A percentile compares a stretch with the other conserved stretches of the same genome.
These are phyloP conservation scores for Crithidia mellificae DNA, from an alignment of 208 protist genomes.

Conservation along the genomic window DNA sequence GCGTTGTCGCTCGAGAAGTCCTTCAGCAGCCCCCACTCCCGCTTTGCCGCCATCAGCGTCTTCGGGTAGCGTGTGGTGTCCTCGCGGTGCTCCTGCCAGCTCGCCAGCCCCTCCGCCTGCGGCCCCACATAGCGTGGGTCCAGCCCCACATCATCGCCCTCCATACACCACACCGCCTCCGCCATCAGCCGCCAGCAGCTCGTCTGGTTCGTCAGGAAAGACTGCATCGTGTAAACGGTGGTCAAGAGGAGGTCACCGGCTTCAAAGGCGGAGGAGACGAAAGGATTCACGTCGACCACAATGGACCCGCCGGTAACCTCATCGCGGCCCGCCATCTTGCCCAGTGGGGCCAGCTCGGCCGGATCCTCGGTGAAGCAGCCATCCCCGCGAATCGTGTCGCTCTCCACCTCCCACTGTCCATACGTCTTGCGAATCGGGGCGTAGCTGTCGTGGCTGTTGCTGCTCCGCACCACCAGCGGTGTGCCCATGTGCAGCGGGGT, in stretches of 20 bases:
- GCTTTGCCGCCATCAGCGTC: conserved; percentile 65
- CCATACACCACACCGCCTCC: conserved; percentile 85
- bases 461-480: conserved; percentile 71
- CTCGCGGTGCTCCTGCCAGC: conserved; percentile 54
- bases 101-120: conserved; percentile 51
- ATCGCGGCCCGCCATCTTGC: conserved; percentile 62
- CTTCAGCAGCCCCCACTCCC: conserved; percentile 63
- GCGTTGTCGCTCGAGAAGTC: conserved; percentile 13
- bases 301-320: conserved; percentile 56
- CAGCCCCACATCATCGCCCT: conserved; percentile 81
- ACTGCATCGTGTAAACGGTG: conserved; percentile 86
- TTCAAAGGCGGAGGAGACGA: conserved; percentile 68
- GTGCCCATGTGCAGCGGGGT: conserved; percentile 76
- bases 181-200: conserved; percentile 71
- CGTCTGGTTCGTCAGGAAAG: conserved; percentile 77
- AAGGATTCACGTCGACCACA: conserved; percentile 75
- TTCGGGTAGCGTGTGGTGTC: conserved; percentile 57
- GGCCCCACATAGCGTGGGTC: conserved; percentile 76
- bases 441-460: conserved; percentile 73
- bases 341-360: conserved; percentile 66
- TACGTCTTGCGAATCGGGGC: conserved; percentile 69
- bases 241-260: conserved; percentile 78
- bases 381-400: conserved; percentile 64
- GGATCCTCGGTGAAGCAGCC: conserved; percentile 79
- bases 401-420: conserved; percentile 85